Evolutionary conservation across 1,284 basidiomycete species (phyloP).

Genomic region (Fomitopsis betulina): DNA sequence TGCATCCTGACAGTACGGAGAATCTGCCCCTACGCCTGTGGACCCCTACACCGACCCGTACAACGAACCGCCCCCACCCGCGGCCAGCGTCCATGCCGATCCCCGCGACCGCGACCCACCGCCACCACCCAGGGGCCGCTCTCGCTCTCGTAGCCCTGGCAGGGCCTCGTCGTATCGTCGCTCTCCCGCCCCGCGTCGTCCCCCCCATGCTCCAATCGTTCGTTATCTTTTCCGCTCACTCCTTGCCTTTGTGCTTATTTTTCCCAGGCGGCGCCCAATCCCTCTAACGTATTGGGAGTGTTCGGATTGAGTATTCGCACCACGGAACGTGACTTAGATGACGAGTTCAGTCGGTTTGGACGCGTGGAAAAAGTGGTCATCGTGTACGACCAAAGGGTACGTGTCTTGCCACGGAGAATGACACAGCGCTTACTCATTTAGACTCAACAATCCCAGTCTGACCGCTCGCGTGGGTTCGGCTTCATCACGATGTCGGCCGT

Average conservation of each 20-base stretch:
- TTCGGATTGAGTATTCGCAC: conserved; percentile 97
- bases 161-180: conserved; percentile 32
- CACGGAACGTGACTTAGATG: conserved; percentile 88
- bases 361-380: conserved; percentile 95
- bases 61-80: conserved; percentile 53
- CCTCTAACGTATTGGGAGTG: conserved; percentile 89
- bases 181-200: conserved; percentile 49
- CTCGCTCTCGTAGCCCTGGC: conserved; percentile 61
- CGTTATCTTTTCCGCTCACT: conserved; percentile 28
- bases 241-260: conserved; percentile 31
- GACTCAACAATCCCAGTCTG: conserved; percentile 54
- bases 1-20: conserved; percentile 47
- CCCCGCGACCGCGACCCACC: conserved; percentile 37
- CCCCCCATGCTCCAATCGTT: conserved; percentile 71
- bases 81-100: conserved; percentile 36
- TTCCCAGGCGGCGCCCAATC: conserved; percentile 69
- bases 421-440: conserved; percentile 3
- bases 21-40: conserved; percentile 50
- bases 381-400: conserved; percentile 96
- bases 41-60: conserved; percentile 83
- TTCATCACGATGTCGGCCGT: conserved; percentile 91
- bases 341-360: conserved; percentile 88
- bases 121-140: conserved; percentile 52
- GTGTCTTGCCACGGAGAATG: conserved; percentile 29
- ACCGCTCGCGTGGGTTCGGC: conserved; percentile 95